Percentiles rank a stretch among this genome's conserved stretches.
These are phyloP conservation scores for Ocimum tenuiflorum DNA, from an alignment of 257 asterid genomes.

Conservation along the genomic window DNA sequence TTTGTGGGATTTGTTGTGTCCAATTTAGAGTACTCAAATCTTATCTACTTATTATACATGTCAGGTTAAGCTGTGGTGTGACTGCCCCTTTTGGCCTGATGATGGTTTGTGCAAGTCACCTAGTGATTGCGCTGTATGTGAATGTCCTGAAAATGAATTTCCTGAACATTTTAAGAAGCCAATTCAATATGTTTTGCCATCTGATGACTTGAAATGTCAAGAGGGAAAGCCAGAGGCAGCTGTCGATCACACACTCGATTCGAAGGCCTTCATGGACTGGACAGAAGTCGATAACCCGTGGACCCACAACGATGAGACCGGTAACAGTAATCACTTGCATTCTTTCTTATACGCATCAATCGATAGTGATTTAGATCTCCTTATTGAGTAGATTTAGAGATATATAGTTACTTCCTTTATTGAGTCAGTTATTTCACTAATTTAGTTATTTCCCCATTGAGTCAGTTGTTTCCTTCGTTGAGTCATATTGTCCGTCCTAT, in stretches of 20 bases:
- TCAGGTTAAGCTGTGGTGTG: constrained; percentile 72
- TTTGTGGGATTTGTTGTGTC: not conserved
- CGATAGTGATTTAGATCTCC: no score
- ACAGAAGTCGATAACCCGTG: constrained; percentile 58
- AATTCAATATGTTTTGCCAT: not conserved
- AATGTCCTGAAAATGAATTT: constrained; percentile 63
- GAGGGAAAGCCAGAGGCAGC: constrained; percentile 53
- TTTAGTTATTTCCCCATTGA: no score
- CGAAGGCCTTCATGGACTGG: constrained; percentile 57
- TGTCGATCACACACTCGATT: constrained; percentile 61
- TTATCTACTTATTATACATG: constrained; percentile 17
- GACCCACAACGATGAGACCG: constrained; percentile 64
- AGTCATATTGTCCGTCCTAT: no score
- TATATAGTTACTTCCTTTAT: no score
- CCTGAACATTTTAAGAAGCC: constrained; percentile 42
- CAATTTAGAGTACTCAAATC: constrained; percentile 9
- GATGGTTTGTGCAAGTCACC: constrained; percentile 54
- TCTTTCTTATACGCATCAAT: no score
- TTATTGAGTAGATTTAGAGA: no score
- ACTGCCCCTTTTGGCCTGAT: constrained; percentile 73
- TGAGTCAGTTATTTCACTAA: no score
- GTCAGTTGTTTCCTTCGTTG: no score
- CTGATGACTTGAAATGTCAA: constrained; percentile 42
- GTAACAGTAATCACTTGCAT: constrained; percentile 12
- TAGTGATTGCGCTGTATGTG: constrained; percentile 62